These are phyloP conservation scores for Thelonectria blattea DNA, from an alignment of 2,329 filamentous ascomycete genomes.

Conservation along the genomic window DNA sequence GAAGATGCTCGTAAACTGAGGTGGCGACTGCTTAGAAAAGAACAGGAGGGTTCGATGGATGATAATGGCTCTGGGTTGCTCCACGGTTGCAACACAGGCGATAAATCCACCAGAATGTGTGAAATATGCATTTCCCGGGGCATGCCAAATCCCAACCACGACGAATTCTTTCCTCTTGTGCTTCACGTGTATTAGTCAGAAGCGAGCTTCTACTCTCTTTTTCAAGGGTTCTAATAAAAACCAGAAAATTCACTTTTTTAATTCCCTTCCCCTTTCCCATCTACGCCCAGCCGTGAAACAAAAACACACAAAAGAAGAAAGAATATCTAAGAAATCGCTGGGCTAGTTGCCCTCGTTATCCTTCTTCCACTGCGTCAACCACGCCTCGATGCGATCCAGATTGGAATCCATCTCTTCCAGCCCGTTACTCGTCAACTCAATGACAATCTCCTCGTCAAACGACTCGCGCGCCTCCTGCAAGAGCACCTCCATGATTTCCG, in stretches of 20 bases:
- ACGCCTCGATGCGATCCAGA: constrained; percentile 79
- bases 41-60: neutral
- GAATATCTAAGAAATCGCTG: neutral
- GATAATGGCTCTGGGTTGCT: constrained; percentile 1
- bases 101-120: neutral
- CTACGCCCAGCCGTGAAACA: neutral
- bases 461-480: constrained; percentile 87
- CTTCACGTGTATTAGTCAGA: neutral
- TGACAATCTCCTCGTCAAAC: constrained; percentile 85
- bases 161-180: neutral
- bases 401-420: constrained; percentile 88
- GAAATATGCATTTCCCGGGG: constrained; percentile 18
- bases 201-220: neutral
- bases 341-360: constrained; percentile 62
- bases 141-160: neutral
- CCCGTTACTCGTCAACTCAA: constrained; percentile 84
- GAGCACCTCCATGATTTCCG: constrained; percentile 96
- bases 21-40: neutral
- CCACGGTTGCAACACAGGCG: neutral
- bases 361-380: constrained; percentile 83
- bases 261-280: neutral
- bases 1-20: neutral
- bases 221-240: neutral
- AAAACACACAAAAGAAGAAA: too few species aligned
- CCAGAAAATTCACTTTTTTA: neutral